phyloP scores from a whole-genome alignment of 139 green algal genomes.

The Chlorella sorokiniana region DNA sequence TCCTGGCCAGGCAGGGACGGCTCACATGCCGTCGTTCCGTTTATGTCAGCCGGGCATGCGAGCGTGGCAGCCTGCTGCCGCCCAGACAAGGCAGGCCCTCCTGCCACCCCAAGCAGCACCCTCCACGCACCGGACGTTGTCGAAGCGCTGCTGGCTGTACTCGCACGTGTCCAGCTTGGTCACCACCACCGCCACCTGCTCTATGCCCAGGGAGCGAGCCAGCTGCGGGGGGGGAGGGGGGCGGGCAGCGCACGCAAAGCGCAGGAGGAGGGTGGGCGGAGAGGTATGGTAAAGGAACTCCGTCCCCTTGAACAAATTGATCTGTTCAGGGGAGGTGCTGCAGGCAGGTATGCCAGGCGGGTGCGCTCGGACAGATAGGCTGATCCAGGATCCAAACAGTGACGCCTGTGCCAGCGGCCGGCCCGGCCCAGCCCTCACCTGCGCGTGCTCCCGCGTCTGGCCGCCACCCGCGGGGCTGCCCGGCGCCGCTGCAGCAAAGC shows the following conservation, averaged over 20 bases:
- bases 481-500: slow-evolving; percentile 69
- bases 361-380: no score
- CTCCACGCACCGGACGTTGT: slow-evolving; percentile 62
- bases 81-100: no score
- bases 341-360: no score
- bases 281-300: no score
- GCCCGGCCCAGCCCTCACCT: background rate
- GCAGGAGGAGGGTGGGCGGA: background rate
- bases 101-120: no score
- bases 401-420: background rate
- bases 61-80: no score
- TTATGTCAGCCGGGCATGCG: no score
- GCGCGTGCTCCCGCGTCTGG: slow-evolving; percentile 94
- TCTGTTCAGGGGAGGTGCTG: no score
- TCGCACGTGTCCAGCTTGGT: slow-evolving; percentile 87
- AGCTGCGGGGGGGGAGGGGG: slow-evolving; percentile 60
- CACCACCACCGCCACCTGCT: slow-evolving; percentile 90
- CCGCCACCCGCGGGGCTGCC: slow-evolving; percentile 56
- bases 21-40: no score
- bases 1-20: no score
- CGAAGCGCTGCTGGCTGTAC: slow-evolving; percentile 77
- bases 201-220: slow-evolving; percentile 85
- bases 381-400: background rate
- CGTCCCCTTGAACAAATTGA: no score
- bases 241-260: background rate